Base-by-base conservation (phyloP, 2,329 filamentous ascomycete genomes). In the Stenocarpella maydis region DNA sequence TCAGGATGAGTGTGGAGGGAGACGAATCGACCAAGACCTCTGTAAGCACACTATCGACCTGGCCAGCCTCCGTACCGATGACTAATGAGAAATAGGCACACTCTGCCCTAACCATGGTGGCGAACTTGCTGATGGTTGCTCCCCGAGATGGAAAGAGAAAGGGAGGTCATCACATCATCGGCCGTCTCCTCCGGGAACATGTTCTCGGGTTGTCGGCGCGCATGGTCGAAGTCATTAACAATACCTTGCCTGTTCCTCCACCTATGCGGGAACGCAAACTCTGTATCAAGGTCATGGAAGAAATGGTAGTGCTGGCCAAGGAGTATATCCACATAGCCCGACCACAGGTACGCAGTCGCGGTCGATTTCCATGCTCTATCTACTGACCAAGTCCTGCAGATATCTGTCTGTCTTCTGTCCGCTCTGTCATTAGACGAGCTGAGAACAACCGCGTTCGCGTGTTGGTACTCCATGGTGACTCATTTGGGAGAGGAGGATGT, bases 401-500 rank as follows among this genome's bases (percentile, higher is more conserved):
- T 98, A 68, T 94, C 94, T 73, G 94, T 95, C n/a, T 98, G 93
- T 77, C 84, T 99, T 15, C 90, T 97, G 72, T 94, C 94, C 26
- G 94, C 94, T 0, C 87, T 98, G 70, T 86, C 91, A 19, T 88
- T 92, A 63, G 85, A 90, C 53, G 87, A 91, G 55, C 85, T 99
- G n/a, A 90, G 93, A 71, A 86, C 93, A 71, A 85, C 89, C 37
- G 93, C 94, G 2, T 95, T 98, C 75, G 88, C 87, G 4, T 93
- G 94, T 60, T 99, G 96, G 96, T 86, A 89, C 31, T 86, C 90
- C 10, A 90, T 99, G 81, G 86, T 98, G 21, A 87, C 82, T 34
- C 88, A 90, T 64, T 85, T 98, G 58, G 90, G 91, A 12, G 90
- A 91, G 68, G 91, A 94, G 28, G 95, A 98, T 75, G 85, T 97